A percentile compares a stretch with the other conserved stretches of the same genome.
Conservation (phyloP, 1,284 basidiomycete genomes). For the Malassezia yamatoensis region DNA sequence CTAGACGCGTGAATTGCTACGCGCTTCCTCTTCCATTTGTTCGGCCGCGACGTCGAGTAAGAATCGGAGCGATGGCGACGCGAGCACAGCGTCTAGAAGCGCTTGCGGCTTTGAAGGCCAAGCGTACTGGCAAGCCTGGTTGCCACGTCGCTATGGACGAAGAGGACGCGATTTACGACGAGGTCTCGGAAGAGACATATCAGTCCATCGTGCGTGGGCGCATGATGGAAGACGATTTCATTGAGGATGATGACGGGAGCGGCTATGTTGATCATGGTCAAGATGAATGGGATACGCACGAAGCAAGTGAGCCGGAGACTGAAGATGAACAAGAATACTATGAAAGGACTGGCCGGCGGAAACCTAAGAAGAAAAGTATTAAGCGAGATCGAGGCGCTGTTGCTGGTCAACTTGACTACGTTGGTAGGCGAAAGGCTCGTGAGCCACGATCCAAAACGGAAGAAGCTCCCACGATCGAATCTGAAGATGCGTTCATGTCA, state of each 20-base stretch:
- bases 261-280: slow-evolving; percentile 94
- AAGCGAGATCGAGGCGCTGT: slow-evolving; percentile 22
- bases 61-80: slow-evolving; percentile 20
- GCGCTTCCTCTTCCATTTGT: no score
- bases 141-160: slow-evolving; percentile 51
- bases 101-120: slow-evolving; percentile 42
- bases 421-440: background rate
- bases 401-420: slow-evolving; percentile 13
- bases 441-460: background rate
- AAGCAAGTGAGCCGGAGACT: slow-evolving; percentile 28
- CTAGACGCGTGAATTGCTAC: no score
- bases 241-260: slow-evolving; percentile 73
- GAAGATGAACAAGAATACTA: slow-evolving; percentile 43
- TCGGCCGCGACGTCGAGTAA: no score
- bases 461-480: slow-evolving; percentile 26
- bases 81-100: slow-evolving; percentile 35
- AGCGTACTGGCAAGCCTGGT: slow-evolving; percentile 25
- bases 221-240: slow-evolving; percentile 84
- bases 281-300: slow-evolving; percentile 67
- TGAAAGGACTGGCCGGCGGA: slow-evolving; percentile 38
- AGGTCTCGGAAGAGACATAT: slow-evolving; percentile 85
- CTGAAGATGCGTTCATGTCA: slow-evolving; percentile 47
- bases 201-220: slow-evolving; percentile 71
- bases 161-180: slow-evolving; percentile 63
- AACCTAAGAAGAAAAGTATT: slow-evolving; percentile 40